phyloP scores from a whole-genome alignment of 257 asterid species.

The Solanum neorickii region DNA sequence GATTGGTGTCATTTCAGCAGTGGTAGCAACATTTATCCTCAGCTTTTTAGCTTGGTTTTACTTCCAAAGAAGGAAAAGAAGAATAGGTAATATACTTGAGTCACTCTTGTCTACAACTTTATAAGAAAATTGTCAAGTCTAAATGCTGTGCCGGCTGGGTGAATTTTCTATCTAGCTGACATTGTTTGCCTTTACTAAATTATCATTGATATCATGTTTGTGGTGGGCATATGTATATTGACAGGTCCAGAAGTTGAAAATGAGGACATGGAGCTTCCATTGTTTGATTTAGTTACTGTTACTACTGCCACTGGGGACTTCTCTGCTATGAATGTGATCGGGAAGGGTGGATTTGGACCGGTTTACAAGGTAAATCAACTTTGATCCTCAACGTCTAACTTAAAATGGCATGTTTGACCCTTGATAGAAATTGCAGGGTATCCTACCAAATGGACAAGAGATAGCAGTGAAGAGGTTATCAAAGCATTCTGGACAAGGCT shows the following conservation, averaged over 20 bases:
- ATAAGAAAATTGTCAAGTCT: not conserved
- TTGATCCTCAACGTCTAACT: not conserved
- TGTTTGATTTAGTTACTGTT: not conserved
- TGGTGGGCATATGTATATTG: not conserved
- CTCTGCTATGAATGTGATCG: not conserved
- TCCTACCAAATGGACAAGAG: not conserved
- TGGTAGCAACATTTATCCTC: not conserved
- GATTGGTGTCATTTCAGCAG: not conserved
- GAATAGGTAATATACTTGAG: not conserved
- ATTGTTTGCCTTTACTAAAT: not conserved
- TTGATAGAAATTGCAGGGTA: not conserved
- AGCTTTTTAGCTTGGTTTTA: not conserved
- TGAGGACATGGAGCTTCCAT: not conserved
- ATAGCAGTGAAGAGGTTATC: conserved; percentile 8
- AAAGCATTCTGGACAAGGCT: conserved; percentile 1
- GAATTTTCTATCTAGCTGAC: not conserved
- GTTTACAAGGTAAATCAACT: not conserved
- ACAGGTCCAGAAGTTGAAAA: not conserved
- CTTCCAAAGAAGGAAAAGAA: not conserved
- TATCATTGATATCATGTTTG: not conserved
- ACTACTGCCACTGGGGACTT: not conserved
- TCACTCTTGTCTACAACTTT: not conserved
- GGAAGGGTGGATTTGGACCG: conserved; percentile 3
- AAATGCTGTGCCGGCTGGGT: not conserved
- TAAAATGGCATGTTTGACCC: not conserved